Evolutionary conservation across 1,284 basidiomycete species (phyloP), one percentile per base, ranked within the genome.

Genomic region (Phellinidium pouzarii): DNA sequence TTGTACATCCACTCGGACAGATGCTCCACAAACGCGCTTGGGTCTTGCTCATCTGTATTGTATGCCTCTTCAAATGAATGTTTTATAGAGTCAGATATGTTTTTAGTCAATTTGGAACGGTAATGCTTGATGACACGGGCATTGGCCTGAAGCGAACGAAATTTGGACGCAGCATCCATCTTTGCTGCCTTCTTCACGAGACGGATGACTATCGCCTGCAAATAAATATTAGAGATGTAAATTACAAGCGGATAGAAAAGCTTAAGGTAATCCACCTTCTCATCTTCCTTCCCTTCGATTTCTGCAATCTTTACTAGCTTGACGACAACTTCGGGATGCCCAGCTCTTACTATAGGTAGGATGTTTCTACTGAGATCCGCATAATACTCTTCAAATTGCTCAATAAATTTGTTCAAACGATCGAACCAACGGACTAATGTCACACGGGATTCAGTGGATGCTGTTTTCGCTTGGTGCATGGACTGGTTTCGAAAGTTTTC

Each of bases 61-160:
- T 84, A 91, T 14, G 83, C 83, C 20, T 78, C 76, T 5, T 87
- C 78, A 61, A 96, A 92, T 53, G 82, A 80, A 38, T 74, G 74
- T 57, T 82, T 80, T 58, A 95, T 89, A 2, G 90, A 85, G 14
- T 87, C 80, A 2, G 80, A 75, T 65, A 99, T 88, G 25, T 80
- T 78, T 62, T 91, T 90, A 57, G 85, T 79, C 57, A 97, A 80
- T 66, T 94, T 97, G 57, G 89, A 87, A 9, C 94, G 84, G 68
- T 98, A 99, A 66, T 97, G 91, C 71, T 99, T 99, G 69, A 99
- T 87, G 38, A 92, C 77, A 49, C 95, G 86, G 5, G 94, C 91
- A 60, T 95, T 89, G 43, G 94, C 94, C 68, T 92, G 88, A 77
- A 93, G 82, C 8, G 90, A 92, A 65, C 83, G 89, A 72, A 93